Base-by-base conservation (phyloP, 2,329 filamentous ascomycete species). In the Colletotrichum spaethianum region DNA sequence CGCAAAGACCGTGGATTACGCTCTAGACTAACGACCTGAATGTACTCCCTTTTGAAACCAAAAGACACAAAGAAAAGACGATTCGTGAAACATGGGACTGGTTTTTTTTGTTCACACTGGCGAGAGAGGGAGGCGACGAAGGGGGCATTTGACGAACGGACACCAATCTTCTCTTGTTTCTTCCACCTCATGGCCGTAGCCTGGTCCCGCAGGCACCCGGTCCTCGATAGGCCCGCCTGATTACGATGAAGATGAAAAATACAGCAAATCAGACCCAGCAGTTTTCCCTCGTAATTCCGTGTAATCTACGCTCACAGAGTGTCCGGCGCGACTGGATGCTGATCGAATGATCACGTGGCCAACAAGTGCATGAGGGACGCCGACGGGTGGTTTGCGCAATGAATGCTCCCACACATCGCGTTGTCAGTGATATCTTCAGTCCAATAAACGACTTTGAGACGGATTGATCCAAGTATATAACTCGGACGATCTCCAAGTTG, bases 11-110 rank as follows among this genome's bases (percentile, higher is more conserved):
- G 69, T 31, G 57, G 52, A 53, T 33, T 59, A 52, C 69, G 59
- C 69, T 72, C 69, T 72, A 72, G 69, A 72, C 52, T 72, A 61
- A 72, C 67, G 69, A 72, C 65, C 57, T 72, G 65, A 69, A 69
- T 72, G 69, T 69, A 72, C 33, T 72, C 52, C n/a, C n/a, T 57
- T 40, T 72, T 71, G 48, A 48, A 69, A 53, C 53, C 61, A 69
- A 61, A 72, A 46, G 56, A 72, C 55, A 53, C 56, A 63, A 63
- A 69, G 59, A 52, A 56, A 40, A 68, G 42, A 56, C n/a, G 38
- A 59, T 52, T 28, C 26, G 57, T 67, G 64, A 59, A 40, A 23
- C 48, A 33, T 53, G 61, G 59, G 65, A 46, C 36, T 33, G 56
- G 48, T 33, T 50, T 18, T 36, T 44, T 20, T 14, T 52, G 31